Evolutionary conservation across 2,329 filamentous ascomycete species (phyloP).

Genomic region (Taxawa tesnikishii): DNA sequence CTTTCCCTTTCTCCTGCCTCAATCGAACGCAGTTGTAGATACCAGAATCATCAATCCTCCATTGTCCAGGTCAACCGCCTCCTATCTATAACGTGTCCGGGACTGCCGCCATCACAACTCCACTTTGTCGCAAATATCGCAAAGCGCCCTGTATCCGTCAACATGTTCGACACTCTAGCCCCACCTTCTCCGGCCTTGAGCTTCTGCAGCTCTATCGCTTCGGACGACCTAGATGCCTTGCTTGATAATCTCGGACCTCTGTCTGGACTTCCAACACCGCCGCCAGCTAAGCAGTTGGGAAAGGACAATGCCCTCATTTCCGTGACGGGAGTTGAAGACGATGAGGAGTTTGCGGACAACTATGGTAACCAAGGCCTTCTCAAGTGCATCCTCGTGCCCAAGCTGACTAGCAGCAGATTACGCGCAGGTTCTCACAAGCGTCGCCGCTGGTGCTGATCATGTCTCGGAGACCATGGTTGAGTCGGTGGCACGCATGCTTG

Average conservation of each 20-base stretch:
- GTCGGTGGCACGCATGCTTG: conserved; percentile 13
- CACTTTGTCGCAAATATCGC: conserved; percentile 1
- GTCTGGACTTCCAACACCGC: conserved; percentile 15
- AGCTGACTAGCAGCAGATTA: background rate
- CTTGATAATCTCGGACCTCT: conserved; percentile 15
- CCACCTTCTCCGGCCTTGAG: background rate
- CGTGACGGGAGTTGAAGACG: background rate
- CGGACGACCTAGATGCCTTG: conserved; percentile 20
- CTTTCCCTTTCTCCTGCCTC: too few relatives aligned
- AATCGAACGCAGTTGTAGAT: too few relatives aligned
- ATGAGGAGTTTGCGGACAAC: background rate
- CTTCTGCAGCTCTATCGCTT: conserved; percentile 16
- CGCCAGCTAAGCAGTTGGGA: too few relatives aligned
- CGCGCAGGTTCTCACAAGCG: conserved; percentile 4
- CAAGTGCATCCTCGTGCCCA: background rate
- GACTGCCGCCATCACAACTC: too few relatives aligned
- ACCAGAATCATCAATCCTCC: too few relatives aligned
- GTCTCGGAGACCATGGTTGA: conserved; percentile 4
- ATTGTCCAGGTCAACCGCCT: too few relatives aligned
- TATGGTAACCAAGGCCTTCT: background rate
- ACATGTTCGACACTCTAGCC: background rate
- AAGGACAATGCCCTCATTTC: too few relatives aligned
- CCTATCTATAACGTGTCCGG: too few relatives aligned
- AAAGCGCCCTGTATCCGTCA: background rate
- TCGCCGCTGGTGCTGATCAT: conserved; percentile 11